Conservation (phyloP, 1,284 basidiomycete species). For the Trichosporon asahii region DNA sequence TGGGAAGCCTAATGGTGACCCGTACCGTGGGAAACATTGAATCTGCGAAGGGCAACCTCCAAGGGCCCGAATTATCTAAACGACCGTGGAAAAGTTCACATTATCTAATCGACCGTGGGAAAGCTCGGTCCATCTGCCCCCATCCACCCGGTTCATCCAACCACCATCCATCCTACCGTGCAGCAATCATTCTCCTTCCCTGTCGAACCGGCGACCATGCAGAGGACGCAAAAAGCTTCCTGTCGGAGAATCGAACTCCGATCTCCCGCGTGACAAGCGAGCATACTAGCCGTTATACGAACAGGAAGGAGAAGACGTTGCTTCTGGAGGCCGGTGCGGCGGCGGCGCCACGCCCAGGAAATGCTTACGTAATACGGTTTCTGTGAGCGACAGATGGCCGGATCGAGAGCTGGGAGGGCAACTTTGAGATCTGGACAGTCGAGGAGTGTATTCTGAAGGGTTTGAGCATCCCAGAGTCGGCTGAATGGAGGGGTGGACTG, state of each 20-base stretch:
- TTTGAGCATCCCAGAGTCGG: too few relatives aligned
- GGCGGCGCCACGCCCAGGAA: not conserved
- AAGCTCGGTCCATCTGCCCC: not conserved
- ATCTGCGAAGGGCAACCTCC: too few relatives aligned
- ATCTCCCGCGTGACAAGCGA: slow-evolving; percentile 4
- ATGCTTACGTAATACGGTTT: not conserved
- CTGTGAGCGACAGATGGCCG: not conserved
- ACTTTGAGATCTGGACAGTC: too few relatives aligned
- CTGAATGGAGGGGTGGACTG: too few relatives aligned
- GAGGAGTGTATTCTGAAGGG: too few relatives aligned
- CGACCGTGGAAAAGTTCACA: too few relatives aligned
- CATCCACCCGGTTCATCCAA: not conserved
- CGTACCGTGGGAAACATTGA: too few relatives aligned
- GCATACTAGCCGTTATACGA: slow-evolving; percentile 5
- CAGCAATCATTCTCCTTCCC: not conserved
- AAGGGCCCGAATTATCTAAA: too few relatives aligned
- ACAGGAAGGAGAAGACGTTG: not conserved
- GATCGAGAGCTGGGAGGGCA: too few relatives aligned
- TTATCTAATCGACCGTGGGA: too few relatives aligned
- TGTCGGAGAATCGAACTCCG: slow-evolving; percentile 4
- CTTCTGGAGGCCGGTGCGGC: not conserved
- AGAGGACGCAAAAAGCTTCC: not conserved
- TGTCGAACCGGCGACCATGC: not conserved
- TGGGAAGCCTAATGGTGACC: too few relatives aligned
- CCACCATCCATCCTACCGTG: not conserved